A percentile compares a stretch with the other conserved stretches of the same genome.
Conservation (phyloP, 2,329 filamentous ascomycete species). For the Pseudogymnoascus sp. region DNA sequence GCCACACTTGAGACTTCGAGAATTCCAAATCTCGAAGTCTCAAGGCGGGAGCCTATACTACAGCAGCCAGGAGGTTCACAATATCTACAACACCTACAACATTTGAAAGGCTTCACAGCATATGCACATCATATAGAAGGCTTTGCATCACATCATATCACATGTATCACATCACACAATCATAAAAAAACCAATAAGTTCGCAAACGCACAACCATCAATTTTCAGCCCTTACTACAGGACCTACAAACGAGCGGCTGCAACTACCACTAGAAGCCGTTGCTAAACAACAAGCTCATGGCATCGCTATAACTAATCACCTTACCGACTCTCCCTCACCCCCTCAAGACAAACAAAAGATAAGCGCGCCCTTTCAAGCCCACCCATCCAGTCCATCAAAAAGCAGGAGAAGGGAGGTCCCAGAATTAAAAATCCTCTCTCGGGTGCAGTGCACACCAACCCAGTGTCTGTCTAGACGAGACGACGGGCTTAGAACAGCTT, state of each 20-base stretch:
- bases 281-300: not conserved
- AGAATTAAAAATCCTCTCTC: not conserved
- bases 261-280: not conserved
- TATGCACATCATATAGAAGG: too few relatives aligned
- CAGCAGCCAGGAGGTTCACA: not conserved
- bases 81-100: not conserved
- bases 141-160: not conserved
- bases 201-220: slow-evolving; percentile 1
- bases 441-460: not conserved
- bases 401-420: not conserved
- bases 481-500: slow-evolving; percentile 66
- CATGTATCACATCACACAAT: not conserved
- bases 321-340: not conserved
- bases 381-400: not conserved
- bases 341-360: not conserved
- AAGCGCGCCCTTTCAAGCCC: not conserved
- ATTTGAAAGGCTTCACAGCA: not conserved
- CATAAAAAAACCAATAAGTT: not conserved
- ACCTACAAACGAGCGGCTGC: slow-evolving; percentile 1
- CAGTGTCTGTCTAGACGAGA: not conserved
- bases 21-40: too few relatives aligned
- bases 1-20: too few relatives aligned
- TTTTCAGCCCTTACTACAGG: not conserved
- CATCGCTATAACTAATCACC: slow-evolving; percentile 2
- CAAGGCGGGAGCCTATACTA: not conserved